Percentiles rank a stretch among this genome's conserved stretches.
These are phyloP conservation scores for Stagonosporopsis tanaceti DNA, from an alignment of 2,329 filamentous ascomycete species.

Conservation along the genomic window DNA sequence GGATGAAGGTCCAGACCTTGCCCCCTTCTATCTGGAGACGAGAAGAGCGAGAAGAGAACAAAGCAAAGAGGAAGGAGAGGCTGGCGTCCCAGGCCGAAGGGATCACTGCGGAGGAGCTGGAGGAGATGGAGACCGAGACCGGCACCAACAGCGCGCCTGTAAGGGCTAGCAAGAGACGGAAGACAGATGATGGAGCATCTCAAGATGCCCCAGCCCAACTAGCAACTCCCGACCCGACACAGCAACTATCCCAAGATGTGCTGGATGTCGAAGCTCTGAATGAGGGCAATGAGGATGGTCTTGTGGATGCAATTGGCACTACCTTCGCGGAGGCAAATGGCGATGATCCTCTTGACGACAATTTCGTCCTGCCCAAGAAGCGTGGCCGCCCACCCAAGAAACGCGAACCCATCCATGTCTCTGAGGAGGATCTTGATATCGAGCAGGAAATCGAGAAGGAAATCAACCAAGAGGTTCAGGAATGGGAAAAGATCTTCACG, in stretches of 20 bases:
- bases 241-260: constrained; percentile 8
- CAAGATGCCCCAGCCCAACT: constrained; percentile 17
- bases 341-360: constrained; percentile 31
- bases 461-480: constrained; percentile 48
- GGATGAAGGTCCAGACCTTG: constrained; percentile 66
- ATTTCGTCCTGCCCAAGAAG: constrained; percentile 44
- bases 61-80: constrained; percentile 38
- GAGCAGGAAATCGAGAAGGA: constrained; percentile 58
- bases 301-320: constrained; percentile 30
- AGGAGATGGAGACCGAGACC: constrained; percentile 18
- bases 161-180: constrained; percentile 36
- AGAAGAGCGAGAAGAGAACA: constrained; percentile 57
- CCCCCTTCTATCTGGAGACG: constrained; percentile 83
- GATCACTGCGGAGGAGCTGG: constrained; percentile 14
- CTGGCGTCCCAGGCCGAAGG: constrained; percentile 17
- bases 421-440: constrained; percentile 56
- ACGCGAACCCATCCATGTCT: constrained; percentile 45
- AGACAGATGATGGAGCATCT: constrained; percentile 31
- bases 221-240: constrained; percentile 13
- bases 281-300: constrained; percentile 30
- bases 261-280: constrained; percentile 32
- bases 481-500: constrained; percentile 42
- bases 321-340: constrained; percentile 31
- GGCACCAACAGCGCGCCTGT: constrained; percentile 19
- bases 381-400: constrained; percentile 49